Conservation (phyloP, 345 rosid species). For the Syzygium grande region DNA sequence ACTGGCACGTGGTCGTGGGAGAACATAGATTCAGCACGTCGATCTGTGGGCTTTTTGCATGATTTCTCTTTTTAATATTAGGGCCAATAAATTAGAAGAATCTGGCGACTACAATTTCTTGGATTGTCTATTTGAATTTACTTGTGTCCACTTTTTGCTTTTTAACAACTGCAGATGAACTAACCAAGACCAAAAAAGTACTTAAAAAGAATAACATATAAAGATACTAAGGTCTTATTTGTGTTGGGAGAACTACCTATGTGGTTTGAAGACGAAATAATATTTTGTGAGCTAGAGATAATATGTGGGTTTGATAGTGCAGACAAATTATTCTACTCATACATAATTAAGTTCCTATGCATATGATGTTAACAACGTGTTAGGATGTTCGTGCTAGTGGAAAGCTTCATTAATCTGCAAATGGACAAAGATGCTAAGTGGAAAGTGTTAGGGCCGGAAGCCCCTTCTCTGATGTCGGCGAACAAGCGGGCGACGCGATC, state of each 20-base stretch:
- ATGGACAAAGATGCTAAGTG: neutral
- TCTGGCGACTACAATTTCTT: neutral
- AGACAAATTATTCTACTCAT: neutral
- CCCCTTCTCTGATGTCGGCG: neutral
- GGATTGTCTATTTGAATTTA: neutral
- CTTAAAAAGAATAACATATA: neutral
- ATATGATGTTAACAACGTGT: neutral
- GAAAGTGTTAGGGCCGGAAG: neutral
- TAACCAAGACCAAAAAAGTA: neutral
- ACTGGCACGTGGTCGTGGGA: neutral
- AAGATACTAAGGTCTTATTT: neutral
- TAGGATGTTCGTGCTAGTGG: neutral
- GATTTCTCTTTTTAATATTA: neutral
- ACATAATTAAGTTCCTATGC: neutral
- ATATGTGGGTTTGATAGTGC: neutral
- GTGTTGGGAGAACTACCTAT: neutral
- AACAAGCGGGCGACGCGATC: neutral
- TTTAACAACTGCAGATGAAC: neutral
- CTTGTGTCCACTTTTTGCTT: neutral
- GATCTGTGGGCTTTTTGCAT: neutral
- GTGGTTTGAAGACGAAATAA: neutral
- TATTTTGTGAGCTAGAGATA: neutral
- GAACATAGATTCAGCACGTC: neutral
- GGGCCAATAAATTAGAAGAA: neutral
- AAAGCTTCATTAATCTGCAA: neutral